These are phyloP conservation scores for Quambalaria eucalypti DNA, from an alignment of 1,284 basidiomycete genomes.

Conservation along the genomic window DNA sequence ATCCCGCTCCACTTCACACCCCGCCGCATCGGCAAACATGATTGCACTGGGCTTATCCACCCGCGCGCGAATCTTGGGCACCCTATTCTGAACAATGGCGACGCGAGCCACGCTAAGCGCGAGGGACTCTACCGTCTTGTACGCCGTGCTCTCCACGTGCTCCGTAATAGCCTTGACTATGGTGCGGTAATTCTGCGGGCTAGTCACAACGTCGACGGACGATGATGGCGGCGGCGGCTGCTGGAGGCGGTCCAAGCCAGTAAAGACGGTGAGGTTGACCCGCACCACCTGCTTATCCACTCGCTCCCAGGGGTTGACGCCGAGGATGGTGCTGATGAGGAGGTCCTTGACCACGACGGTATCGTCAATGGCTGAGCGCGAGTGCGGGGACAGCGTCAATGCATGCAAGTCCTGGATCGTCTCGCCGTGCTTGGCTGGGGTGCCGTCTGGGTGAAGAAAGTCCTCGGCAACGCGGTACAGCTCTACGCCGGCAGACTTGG, in stretches of 20 bases:
- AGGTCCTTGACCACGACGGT: constrained; percentile 53
- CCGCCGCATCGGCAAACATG: constrained; percentile 60
- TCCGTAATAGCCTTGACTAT: constrained; percentile 40
- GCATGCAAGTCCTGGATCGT: constrained; percentile 8
- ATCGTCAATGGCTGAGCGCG: constrained; percentile 19
- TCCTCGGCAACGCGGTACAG: constrained; percentile 34
- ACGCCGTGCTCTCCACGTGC: constrained; percentile 53
- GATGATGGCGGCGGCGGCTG: neutral
- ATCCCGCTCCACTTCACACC: constrained; percentile 57
- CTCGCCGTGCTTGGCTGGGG: neutral
- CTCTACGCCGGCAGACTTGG: constrained; percentile 52
- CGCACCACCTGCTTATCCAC: constrained; percentile 62
- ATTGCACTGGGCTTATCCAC: constrained; percentile 69
- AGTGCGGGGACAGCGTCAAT: constrained; percentile 19
- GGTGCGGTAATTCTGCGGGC: constrained; percentile 22
- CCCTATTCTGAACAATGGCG: constrained; percentile 40
- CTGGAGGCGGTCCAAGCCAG: constrained; percentile 13
- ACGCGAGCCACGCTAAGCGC: constrained; percentile 59
- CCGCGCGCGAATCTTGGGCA: constrained; percentile 50
- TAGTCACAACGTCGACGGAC: constrained; percentile 24
- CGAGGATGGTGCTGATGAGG: constrained; percentile 58
- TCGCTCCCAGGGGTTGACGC: constrained; percentile 65
- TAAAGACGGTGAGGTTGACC: constrained; percentile 54
- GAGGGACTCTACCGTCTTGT: constrained; percentile 66
- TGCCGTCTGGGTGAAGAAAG: constrained; percentile 17